Evolutionary conservation across 106 monocot genomes (phyloP), one percentile per base, ranked within the genome.

Genomic region (Triglochin maritima): DNA sequence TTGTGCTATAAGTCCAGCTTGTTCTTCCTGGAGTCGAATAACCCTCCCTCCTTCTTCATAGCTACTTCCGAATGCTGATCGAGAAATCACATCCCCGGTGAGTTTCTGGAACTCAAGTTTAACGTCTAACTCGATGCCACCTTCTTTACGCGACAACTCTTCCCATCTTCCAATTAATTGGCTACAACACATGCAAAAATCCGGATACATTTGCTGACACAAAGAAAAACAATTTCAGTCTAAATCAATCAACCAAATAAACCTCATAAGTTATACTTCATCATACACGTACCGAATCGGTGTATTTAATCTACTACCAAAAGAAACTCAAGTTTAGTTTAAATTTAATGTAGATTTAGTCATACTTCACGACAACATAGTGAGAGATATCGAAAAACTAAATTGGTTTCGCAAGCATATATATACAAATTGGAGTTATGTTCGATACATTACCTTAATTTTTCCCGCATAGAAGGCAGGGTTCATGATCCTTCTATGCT

Each of bases 401-500:
- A n/a, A n/a, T n/a, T n/a, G n/a, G n/a, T n/a, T n/a, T n/a, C n/a
- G n/a, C n/a, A n/a, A n/a, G n/a, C n/a, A n/a, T n/a, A n/a, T n/a
- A n/a, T n/a, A n/a, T n/a, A n/a, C n/a, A n/a, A n/a, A n/a, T n/a
- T n/a, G n/a, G n/a, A n/a, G n/a, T n/a, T n/a, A n/a, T n/a, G n/a
- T n/a, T n/a, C n/a, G n/a, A n/a, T n/a, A n/a, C n/a, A n/a, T n/a
- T n/a, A n/a, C n/a, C n/a, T n/a, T n/a, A n/a, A 7, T 12, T 59
- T 93, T 93, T 48, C 86, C 85, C 4, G 78, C 48, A 65, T 88
- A 88, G 67, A 93, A 93, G 50, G 88, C 88, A 17, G 92, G 92
- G 68, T 82, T 88, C 9, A 88, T 59, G 47, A 93, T 88, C 45
- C 74, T 85, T 59, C 88, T 60, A 53, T 86, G 85, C 42, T 66